Base-by-base conservation (phyloP, 768 basidiomycete species). In the Mycena maculata region DNA sequence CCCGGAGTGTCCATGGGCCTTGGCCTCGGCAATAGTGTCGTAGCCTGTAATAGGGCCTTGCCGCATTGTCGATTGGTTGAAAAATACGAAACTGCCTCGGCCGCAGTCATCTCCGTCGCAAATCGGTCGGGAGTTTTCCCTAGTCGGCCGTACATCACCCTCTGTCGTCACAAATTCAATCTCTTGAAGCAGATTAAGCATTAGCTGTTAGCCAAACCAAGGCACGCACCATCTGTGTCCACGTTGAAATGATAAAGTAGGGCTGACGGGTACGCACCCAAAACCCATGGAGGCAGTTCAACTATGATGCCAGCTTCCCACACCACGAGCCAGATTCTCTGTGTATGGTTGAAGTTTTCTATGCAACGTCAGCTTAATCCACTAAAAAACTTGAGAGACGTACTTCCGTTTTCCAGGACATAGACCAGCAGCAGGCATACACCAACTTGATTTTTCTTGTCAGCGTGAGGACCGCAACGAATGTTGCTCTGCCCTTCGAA, bases 221-320 rank as follows among this genome's bases (percentile, higher is more conserved):
- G 22, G 20, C 22, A 50, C 75, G 56, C 30, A 76, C 78, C 56
- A 50, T 55, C 11, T 0, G 78, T 50, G 56, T 79, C 76, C 15
- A 79, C 44, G 48, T 80, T 80, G 58, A 80, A 80, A 54, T 80
- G 79, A 48, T 68, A 73, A 3, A 80, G 69, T 2, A 81, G 64
- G 0, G 77, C 73, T 8, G 79, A 81, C 0, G 79, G 78, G 57
- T 80, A 81, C 33, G 74, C 28, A 0, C 73, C 30, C 2, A 75
- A 41, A 1, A 75, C 73, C 68, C 79, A 76, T 11, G 79, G 74
- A 6, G 77, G 80, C 4, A 81, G 64, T 65, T 81, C 60, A 27
- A 80, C 68, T 3, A 73, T 65, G 0, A 81, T 62, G 0, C 74
- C 76, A 15, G 75, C 76, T 60, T 81, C 78, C 77, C 79, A 81